phyloP scores from a whole-genome alignment of 768 basidiomycete genomes.

The Lepiota venenata region DNA sequence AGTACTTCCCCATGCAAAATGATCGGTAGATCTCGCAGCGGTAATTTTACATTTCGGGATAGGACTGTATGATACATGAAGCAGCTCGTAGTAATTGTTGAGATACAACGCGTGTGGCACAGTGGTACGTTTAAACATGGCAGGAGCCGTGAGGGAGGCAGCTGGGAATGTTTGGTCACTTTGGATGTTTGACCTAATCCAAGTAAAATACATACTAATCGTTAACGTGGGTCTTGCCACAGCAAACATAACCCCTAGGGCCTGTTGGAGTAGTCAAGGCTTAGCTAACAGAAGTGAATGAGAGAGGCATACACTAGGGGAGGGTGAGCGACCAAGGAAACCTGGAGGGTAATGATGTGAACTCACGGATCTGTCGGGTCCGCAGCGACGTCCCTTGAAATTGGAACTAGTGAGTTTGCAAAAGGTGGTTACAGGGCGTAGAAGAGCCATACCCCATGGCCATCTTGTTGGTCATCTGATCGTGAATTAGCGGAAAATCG shows the following conservation, averaged over 20 bases:
- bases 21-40: too few species aligned
- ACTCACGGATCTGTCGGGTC: background rate
- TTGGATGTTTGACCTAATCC: too few species aligned
- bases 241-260: background rate
- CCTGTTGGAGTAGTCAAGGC: background rate
- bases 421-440: background rate
- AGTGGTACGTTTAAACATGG: background rate
- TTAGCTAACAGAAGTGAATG: background rate
- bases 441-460: background rate
- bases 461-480: background rate
- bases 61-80: too few species aligned
- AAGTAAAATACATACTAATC: background rate
- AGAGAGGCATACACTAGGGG: background rate
- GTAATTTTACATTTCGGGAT: too few species aligned
- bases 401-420: too few species aligned
- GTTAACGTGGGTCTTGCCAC: conserved; percentile 1
- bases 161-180: background rate
- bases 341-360: background rate
- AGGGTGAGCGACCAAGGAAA: background rate
- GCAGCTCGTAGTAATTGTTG: too few species aligned
- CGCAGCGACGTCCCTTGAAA: background rate
- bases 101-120: too few species aligned
- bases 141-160: conserved; percentile 7
- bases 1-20: too few species aligned
- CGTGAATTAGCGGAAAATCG: background rate